phyloP scores from a whole-genome alignment of 2,329 filamentous ascomycete genomes.

The Paracoccidioides lutzii region DNA sequence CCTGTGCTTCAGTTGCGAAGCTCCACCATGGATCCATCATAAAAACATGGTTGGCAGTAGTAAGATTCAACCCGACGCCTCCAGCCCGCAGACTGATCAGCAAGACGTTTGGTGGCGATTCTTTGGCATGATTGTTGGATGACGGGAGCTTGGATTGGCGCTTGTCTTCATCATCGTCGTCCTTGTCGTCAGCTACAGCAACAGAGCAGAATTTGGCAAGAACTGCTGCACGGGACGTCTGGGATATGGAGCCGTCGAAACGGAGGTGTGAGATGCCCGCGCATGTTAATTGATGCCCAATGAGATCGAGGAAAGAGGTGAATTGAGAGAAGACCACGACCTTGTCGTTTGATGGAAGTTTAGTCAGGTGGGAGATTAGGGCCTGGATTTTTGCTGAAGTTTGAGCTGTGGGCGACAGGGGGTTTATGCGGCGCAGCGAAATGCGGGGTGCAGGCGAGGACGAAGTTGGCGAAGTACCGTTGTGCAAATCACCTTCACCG shows the following conservation, averaged over 20 bases:
- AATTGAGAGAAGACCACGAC: conserved; percentile 95
- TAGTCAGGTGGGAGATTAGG: conserved; percentile 61
- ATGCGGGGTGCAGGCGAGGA: conserved; percentile 37
- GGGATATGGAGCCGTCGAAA: conserved; percentile 79
- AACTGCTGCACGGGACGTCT: conserved; percentile 69
- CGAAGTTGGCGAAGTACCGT: conserved; percentile 24
- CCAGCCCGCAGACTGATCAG: conserved; percentile 78
- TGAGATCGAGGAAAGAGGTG: conserved; percentile 86
- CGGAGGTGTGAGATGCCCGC: conserved; percentile 69
- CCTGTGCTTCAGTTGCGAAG: conserved; percentile 90
- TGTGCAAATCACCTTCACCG: conserved; percentile 32
- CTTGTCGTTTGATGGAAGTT: conserved; percentile 60
- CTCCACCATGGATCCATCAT: conserved; percentile 99
- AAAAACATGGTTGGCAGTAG: conserved; percentile 75
- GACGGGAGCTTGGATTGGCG: conserved; percentile 6
- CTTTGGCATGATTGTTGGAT: conserved; percentile 10
- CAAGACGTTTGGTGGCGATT: conserved; percentile 42
- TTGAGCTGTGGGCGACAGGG: conserved; percentile 45
- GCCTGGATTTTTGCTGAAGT: conserved; percentile 75
- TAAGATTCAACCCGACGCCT: conserved; percentile 87
- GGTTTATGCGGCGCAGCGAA: conserved; percentile 47
- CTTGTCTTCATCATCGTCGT: conserved; percentile 24
- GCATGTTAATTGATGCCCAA: conserved; percentile 63
- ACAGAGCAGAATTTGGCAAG: conserved; percentile 55
- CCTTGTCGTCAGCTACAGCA: conserved; percentile 24